Base-by-base conservation (phyloP, 352 stramenopile genomes). In the Pseudoperonospora humuli region DNA sequence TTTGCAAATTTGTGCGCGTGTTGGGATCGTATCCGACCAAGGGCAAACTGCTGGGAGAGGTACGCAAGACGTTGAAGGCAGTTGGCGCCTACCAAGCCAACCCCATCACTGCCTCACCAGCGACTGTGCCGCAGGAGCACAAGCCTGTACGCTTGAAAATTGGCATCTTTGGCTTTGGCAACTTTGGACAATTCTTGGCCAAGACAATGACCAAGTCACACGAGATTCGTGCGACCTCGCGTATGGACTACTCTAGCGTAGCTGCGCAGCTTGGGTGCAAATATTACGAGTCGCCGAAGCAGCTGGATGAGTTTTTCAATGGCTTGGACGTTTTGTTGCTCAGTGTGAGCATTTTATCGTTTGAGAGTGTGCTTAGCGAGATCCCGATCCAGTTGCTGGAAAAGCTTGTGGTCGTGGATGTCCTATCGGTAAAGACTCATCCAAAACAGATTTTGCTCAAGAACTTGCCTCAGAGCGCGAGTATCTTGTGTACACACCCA, bases 111-210 rank as follows among this genome's bases (percentile, higher is more conserved):
- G 46, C 50, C 3, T 75, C 67, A 7, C 58, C 64, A 0, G 51
- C 61, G 1, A 41, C 54, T 18, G 23, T 31, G 1, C 39, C 53
- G 6, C 52, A 56, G 10, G 36, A 64, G 25, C 26, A 59, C n/a
- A 41, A 66, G 7, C 32, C 40, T 0, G 32, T 54, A 43, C 82
- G 86, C 1, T 74, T 98, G 24, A 96, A 83, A 35, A 97, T 99
- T 51, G 95, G 95, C 24, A 87, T 99, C 29, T 85, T 98, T 41
- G 95, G 95, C 3, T 98, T 98, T 57, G 91, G 96, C 28, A 93
- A 97, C 57, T 99, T 99, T 64, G 96, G 95, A 21, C 96, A 98
- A 72, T 98, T 98, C 67, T 87, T 99, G 46, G 85, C 86, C n/a
- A 91, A 92, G 71, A 96, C 82, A 7, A 97, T 98, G 64, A 55